Evolutionary conservation across 306 rosid species (phyloP), one percentile per base, ranked within the genome.

Genomic region (Clitoria ternatea): DNA sequence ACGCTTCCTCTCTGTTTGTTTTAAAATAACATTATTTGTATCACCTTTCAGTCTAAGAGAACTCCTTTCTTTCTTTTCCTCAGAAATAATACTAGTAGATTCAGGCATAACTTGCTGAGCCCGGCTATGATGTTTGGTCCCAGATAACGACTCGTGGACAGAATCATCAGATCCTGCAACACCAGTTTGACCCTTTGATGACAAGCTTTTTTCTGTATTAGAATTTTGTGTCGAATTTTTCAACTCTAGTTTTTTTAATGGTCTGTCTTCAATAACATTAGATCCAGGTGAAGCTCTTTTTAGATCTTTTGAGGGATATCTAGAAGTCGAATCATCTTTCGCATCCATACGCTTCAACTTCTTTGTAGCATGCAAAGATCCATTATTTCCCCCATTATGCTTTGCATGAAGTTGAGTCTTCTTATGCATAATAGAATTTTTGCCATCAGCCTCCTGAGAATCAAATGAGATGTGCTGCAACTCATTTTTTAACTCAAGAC

Each of bases 1-100:
- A 39, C 96, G 83, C 56, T 83, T 95, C 77, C 62, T 89, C 53
- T 76, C 85, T 6, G 42, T 79, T 48, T 79, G 89, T 53, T 73
- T 77, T 19, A 47, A 77, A 61, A 26, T 70, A 52, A 66, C 77
- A 64, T 74, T 82, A 72, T 60, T 80, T 42, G 84, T 72, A 68
- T 77, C 91, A 60, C 59, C 66, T 78, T 79, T 90, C 59, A 33
- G 57, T 50, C 61, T 59, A 60, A 72, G 49, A 22, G 80, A 29
- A 74, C 73, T 82, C 50, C 54, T 78, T 26, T 79, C 92, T 23
- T 44, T 64, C 75, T 83, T 90, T 30, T 68, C 85, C 45, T 89
- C 86, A 45, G 81, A 74, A 78, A 70, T 73, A 47, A 78, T 39
- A 37, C 73, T 72, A 69, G 77, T 72, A 48, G 96, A 78, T 68